Base-by-base conservation (phyloP, 352 stramenopile species). In the Phytophthora aleatoria region DNA sequence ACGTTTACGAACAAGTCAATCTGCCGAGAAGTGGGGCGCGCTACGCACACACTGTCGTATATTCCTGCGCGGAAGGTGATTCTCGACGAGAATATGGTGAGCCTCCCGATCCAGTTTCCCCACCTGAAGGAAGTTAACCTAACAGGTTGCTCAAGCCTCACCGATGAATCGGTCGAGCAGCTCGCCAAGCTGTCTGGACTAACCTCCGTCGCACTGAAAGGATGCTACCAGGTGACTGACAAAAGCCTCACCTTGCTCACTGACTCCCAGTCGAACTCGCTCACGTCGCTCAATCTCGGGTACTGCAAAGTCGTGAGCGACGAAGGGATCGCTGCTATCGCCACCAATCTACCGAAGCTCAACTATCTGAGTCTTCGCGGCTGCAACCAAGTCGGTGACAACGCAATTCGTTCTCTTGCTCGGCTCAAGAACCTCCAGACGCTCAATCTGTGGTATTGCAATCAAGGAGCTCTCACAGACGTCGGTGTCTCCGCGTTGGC, bases 381-480 rank as follows among this genome's bases (percentile, higher is more conserved):
- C 5, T 92, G 83, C 49, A 77, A 71, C 6, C 76, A 81, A 35
- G 73, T 92, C 44, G 76, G 77, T 0, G 83, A 92, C 50, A 59
- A 54, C 1, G 83, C 81, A 10, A 84, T 90, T 57, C 68, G 52
- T 15, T 63, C 78, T 6, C 69, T 92, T 24, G 50, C 69, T 13
- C 64, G 55, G 15, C 62, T 92, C 5, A 42, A 52, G 27, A 56
- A 76, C 15, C 58, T 92, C 12, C 58, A 74, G 52, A 84, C 71
- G 16, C 79, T 94, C 36, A 92, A 92, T 16, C 57, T 94, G 4
- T 94, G 83, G 85, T 94, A 94, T 66, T 92, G 83, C 69, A 85
- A 89, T 57, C 85, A 94, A 75, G 85, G 83, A 0, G 69, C 87
- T 47, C 71, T 94, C 26, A 91, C 83, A 0, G 85, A 94, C 57